Evolutionary conservation across 31 red algal species (phyloP).

Genomic region (Porphyra umbilicalis): DNA sequence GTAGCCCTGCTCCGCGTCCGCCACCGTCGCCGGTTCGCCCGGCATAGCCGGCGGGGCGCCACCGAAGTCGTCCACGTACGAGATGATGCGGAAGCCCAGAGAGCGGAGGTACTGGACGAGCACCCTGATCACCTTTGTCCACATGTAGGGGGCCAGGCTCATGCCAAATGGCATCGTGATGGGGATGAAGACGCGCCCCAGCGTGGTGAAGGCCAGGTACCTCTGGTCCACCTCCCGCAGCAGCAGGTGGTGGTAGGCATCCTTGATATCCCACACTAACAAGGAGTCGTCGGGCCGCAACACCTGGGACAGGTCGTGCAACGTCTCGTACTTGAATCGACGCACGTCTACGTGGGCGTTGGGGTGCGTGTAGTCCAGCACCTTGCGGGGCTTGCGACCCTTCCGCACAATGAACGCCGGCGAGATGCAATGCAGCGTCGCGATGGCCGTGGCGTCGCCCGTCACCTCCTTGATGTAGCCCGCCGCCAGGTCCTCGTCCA

Average conservation of each 20-base stretch:
- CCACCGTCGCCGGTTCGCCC: too few relatives aligned
- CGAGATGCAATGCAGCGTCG: not conserved
- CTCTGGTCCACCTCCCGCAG: slow-evolving; percentile 6
- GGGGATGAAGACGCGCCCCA: slow-evolving; percentile 4
- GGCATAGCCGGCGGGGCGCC: too few relatives aligned
- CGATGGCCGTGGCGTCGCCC: too few relatives aligned
- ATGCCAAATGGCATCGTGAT: slow-evolving; percentile 14
- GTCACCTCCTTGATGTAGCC: too few relatives aligned
- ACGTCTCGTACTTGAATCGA: slow-evolving; percentile 14
- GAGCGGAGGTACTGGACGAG: slow-evolving; percentile 9
- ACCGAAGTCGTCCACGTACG: too few relatives aligned
- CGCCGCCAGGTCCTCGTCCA: too few relatives aligned
- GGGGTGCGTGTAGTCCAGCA: slow-evolving; percentile 5
- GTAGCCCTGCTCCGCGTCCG: too few relatives aligned
- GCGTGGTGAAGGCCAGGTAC: slow-evolving; percentile 5
- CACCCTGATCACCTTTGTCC: slow-evolving; percentile 18
- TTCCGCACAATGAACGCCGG: not conserved
- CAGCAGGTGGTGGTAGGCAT: slow-evolving; percentile 16
- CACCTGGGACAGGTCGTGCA: slow-evolving; percentile 17
- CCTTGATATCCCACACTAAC: slow-evolving; percentile 1
- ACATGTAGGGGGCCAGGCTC: slow-evolving; percentile 4
- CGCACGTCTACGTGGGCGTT: slow-evolving; percentile 15
- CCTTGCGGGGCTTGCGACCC: not conserved
- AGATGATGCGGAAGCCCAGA: too few relatives aligned
- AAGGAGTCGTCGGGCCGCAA: slow-evolving; percentile 13